Percentiles rank a stretch among this genome's conserved stretches.
Evolutionary conservation across 2,329 filamentous ascomycete genomes (phyloP).

Genomic region (Triangularia setosa): DNA sequence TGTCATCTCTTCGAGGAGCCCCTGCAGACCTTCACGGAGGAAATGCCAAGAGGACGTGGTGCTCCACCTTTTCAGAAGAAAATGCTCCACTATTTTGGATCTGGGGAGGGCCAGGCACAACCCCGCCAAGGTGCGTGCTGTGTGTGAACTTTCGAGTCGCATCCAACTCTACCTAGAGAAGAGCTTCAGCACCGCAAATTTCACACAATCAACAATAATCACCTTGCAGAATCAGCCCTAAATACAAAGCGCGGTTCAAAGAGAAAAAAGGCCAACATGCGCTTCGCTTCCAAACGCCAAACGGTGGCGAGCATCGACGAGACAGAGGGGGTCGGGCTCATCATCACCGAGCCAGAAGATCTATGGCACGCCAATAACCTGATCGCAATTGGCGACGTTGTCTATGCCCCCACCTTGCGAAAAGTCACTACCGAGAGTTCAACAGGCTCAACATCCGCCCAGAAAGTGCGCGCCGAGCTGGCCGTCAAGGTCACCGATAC

Average conservation of each 20-base stretch:
- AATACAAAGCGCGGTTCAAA: neutral
- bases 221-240: neutral
- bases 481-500: conserved; percentile 54
- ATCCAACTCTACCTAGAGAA: no score
- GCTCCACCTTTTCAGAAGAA: neutral
- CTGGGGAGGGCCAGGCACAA: neutral
- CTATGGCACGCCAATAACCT: conserved; percentile 61
- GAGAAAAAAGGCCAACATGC: neutral
- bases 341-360: conserved; percentile 42
- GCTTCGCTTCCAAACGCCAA: neutral
- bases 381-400: conserved; percentile 49
- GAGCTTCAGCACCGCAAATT: no score
- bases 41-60: neutral
- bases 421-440: conserved; percentile 48
- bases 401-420: conserved; percentile 53
- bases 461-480: conserved; percentile 56
- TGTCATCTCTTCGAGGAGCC: no score
- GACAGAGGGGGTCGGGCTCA: conserved; percentile 38
- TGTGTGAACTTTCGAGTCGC: neutral
- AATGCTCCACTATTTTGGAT: neutral
- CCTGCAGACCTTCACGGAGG: no score
- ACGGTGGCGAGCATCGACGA: conserved; percentile 36
- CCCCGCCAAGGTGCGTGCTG: neutral
- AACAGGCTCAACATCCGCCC: conserved; percentile 44
- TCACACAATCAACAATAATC: neutral